Percentiles rank a stretch among this genome's conserved stretches.
Evolutionary conservation across 2,329 filamentous ascomycete genomes (phyloP).

Genomic region (Aspergillus sp.): DNA sequence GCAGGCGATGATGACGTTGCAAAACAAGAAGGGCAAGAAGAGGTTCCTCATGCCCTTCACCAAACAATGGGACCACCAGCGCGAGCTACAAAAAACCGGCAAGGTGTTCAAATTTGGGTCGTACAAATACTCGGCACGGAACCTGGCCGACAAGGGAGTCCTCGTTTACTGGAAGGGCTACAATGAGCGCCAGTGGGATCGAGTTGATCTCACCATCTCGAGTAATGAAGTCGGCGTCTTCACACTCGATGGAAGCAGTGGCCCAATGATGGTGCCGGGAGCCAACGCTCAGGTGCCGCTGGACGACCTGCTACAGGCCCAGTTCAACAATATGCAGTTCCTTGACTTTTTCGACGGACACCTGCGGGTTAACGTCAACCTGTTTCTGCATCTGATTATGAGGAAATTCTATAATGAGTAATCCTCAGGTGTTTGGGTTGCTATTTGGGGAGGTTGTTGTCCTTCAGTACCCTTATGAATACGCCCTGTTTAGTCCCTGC

Average conservation of each 20-base stretch:
- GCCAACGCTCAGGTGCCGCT: conserved; percentile 86
- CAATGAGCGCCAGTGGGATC: conserved; percentile 80
- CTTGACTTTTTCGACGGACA: conserved; percentile 91
- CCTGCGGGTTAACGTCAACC: conserved; percentile 90
- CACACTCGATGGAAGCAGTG: conserved; percentile 85
- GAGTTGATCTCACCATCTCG: conserved; percentile 90
- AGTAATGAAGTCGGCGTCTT: conserved; percentile 95
- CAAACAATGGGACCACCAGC: conserved; percentile 98
- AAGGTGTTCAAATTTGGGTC: conserved; percentile 96
- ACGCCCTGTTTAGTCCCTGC: conserved; percentile 17
- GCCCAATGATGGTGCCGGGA: conserved; percentile 94
- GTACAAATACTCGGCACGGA: conserved; percentile 93
- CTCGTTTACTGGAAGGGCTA: conserved; percentile 90
- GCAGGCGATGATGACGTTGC: conserved; percentile 94
- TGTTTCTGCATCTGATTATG: conserved; percentile 94
- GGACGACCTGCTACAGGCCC: conserved; percentile 91
- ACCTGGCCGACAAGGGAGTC: conserved; percentile 90
- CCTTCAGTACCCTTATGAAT: conserved; percentile 17
- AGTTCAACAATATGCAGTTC: conserved; percentile 96
- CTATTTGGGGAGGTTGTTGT: conserved; percentile 15
- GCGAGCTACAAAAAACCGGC: conserved; percentile 88
- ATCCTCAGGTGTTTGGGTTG: conserved; percentile 25
- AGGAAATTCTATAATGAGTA: conserved; percentile 88
- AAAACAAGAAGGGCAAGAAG: conserved; percentile 96
- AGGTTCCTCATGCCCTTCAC: conserved; percentile 95